Conservation (phyloP, 2,329 filamentous ascomycete genomes). For the Fusarium robinianum region DNA sequence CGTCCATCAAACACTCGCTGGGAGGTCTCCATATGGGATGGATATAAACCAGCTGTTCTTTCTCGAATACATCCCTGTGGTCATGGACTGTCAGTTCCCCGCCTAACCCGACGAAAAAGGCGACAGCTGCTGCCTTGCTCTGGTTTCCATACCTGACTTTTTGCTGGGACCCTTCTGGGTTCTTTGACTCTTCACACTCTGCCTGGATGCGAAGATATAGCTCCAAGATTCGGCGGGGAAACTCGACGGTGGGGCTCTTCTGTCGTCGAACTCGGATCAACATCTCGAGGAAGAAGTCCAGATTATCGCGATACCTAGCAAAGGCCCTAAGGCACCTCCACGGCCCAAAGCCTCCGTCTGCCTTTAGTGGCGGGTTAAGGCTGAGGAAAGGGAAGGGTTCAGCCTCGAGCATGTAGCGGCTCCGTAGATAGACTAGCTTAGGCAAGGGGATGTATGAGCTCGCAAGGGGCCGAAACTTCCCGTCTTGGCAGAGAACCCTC, state of each 20-base stretch:
- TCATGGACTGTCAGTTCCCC: conserved; percentile 1
- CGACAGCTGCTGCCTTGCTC: no score
- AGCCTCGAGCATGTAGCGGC: conserved; percentile 31
- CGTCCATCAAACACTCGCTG: conserved; percentile 29
- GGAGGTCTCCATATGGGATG: conserved; percentile 31
- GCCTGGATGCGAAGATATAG: conserved; percentile 33
- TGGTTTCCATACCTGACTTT: conserved; percentile 27
- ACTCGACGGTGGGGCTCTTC: conserved; percentile 25
- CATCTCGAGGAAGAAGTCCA: conserved; percentile 34
- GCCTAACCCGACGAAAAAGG: no score
- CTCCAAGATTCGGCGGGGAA: conserved; percentile 30
- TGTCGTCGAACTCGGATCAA: conserved; percentile 20
- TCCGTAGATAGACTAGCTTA: conserved; percentile 32
- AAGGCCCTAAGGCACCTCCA: conserved; percentile 29
- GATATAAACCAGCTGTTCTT: conserved; percentile 28
- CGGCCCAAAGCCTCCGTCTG: conserved; percentile 22
- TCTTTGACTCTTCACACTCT: conserved; percentile 23
- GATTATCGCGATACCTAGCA: conserved; percentile 21
- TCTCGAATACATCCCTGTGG: conserved; percentile 22
- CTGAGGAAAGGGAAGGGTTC: conserved; percentile 32
- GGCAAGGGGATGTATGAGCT: conserved; percentile 31
- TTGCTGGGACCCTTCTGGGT: conserved; percentile 11
- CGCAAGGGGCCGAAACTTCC: conserved; percentile 14
- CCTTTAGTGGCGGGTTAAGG: conserved; percentile 21
- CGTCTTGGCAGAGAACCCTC: conserved; percentile 9